Evolutionary conservation across 192 early-diverging fungal genomes (phyloP).

Genomic region (Spizellomyces sp.): DNA sequence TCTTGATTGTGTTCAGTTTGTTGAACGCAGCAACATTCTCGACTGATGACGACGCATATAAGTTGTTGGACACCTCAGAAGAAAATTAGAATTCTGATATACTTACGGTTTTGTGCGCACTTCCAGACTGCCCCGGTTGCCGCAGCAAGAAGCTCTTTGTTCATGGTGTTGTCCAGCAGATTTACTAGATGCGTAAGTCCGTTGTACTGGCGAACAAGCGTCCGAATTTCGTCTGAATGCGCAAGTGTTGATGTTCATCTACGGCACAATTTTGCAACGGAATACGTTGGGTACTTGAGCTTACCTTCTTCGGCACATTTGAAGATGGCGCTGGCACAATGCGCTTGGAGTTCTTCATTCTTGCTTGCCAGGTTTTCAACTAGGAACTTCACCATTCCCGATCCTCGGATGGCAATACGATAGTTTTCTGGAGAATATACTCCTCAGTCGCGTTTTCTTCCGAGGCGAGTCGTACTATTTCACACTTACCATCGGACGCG

Average conservation of each 20-base stretch:
- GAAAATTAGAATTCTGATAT: neutral
- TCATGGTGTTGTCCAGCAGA: slow-evolving; percentile 58
- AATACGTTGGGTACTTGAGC: neutral
- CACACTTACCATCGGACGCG: slow-evolving; percentile 51
- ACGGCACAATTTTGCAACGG: neutral
- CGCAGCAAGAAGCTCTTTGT: slow-evolving; percentile 66
- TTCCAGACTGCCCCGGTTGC: slow-evolving; percentile 72
- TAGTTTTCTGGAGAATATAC: slow-evolving; percentile 47
- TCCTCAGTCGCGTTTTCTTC: neutral
- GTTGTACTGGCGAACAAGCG: slow-evolving; percentile 54
- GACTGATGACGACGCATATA: slow-evolving; percentile 32
- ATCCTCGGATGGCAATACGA: slow-evolving; percentile 55
- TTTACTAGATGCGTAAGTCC: slow-evolving; percentile 58
- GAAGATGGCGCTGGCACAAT: slow-evolving; percentile 67
- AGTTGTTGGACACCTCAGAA: slow-evolving; percentile 1
- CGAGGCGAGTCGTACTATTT: neutral
- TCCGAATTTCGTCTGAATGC: slow-evolving; percentile 56
- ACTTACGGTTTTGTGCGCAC: slow-evolving; percentile 62
- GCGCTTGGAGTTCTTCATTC: slow-evolving; percentile 63
- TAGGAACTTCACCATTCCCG: slow-evolving; percentile 66
- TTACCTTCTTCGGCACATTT: slow-evolving; percentile 68
- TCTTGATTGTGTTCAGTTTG: slow-evolving; percentile 68
- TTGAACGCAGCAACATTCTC: slow-evolving; percentile 66
- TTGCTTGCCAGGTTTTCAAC: slow-evolving; percentile 62
- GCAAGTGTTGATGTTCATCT: slow-evolving; percentile 2